Conservation (phyloP, 108 stramenopile genomes). For the Cylindrotheca closterium region DNA sequence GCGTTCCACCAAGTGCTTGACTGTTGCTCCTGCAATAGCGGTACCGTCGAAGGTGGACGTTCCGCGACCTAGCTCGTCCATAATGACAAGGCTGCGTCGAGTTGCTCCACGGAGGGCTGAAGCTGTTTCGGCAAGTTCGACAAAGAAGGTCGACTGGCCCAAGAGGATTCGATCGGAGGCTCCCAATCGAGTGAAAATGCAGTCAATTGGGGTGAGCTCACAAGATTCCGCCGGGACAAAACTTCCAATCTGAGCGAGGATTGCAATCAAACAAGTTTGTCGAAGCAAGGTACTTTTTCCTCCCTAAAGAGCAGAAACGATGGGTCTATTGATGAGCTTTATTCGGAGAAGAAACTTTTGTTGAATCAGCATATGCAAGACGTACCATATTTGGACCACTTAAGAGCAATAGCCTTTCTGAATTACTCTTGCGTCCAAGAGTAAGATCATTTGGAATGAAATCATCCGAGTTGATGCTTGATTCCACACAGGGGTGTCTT, state of each 20-base stretch:
- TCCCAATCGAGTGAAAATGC: slow-evolving; percentile 99
- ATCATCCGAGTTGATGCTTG: slow-evolving; percentile 61
- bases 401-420: slow-evolving; percentile 79
- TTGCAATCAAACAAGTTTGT: slow-evolving; percentile 94
- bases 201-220: slow-evolving; percentile 92
- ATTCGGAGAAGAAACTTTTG: no score
- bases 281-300: slow-evolving; percentile 97
- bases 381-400: slow-evolving; percentile 96
- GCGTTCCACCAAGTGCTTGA: slow-evolving; percentile 89
- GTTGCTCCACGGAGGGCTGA: slow-evolving; percentile 95
- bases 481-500: slow-evolving; percentile 94
- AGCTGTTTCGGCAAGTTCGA: slow-evolving; percentile 96
- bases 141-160: slow-evolving; percentile 99
- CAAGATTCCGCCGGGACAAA: slow-evolving; percentile 96
- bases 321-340: no score
- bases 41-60: slow-evolving; percentile 99
- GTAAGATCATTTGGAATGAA: slow-evolving; percentile 95
- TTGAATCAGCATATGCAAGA: background rate
- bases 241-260: slow-evolving; percentile 97
- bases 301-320: slow-evolving; percentile 34
- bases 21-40: slow-evolving; percentile 98
- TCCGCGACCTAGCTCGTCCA: slow-evolving; percentile 97
- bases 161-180: slow-evolving; percentile 97
- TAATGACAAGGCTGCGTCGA: slow-evolving; percentile 91
- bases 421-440: slow-evolving; percentile 52